Evolutionary conservation across 495 filamentous ascomycete genomes (phyloP).

Genomic region (Trichodelitschia bisporula): DNA sequence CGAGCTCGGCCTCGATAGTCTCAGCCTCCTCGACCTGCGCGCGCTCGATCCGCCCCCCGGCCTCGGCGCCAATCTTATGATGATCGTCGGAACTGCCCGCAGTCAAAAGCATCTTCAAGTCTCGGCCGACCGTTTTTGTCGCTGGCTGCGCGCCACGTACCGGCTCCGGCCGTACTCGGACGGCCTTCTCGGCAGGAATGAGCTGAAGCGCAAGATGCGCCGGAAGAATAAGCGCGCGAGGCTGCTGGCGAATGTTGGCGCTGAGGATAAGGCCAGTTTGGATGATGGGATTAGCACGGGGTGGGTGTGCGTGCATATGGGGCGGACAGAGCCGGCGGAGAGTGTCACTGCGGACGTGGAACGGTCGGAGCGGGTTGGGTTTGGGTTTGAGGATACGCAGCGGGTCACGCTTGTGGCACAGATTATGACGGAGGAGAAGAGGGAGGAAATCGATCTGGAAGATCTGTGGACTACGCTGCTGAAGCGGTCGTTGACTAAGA

Average conservation of each 20-base stretch:
- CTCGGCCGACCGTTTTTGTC: slow-evolving; percentile 65
- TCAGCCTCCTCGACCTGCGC: slow-evolving; percentile 60
- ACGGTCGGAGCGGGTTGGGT: no score
- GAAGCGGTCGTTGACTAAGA: slow-evolving; percentile 10
- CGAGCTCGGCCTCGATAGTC: slow-evolving; percentile 58
- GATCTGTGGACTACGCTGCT: slow-evolving; percentile 41
- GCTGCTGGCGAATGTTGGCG: slow-evolving; percentile 31
- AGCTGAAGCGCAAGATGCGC: slow-evolving; percentile 67
- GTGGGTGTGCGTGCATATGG: slow-evolving; percentile 88
- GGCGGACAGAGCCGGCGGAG: slow-evolving; percentile 30
- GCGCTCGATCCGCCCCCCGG: slow-evolving; percentile 64
- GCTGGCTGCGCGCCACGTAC: slow-evolving; percentile 55
- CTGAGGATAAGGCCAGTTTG: slow-evolving; percentile 15
- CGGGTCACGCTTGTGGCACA: slow-evolving; percentile 58
- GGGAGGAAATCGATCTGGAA: slow-evolving; percentile 65
- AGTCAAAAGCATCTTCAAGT: slow-evolving; percentile 86
- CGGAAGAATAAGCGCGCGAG: slow-evolving; percentile 57
- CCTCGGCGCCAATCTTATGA: slow-evolving; percentile 65
- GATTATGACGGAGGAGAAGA: slow-evolving; percentile 67
- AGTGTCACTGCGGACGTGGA: slow-evolving; percentile 21
- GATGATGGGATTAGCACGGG: slow-evolving; percentile 74
- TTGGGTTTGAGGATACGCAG: slow-evolving; percentile 45
- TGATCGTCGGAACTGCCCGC: slow-evolving; percentile 82
- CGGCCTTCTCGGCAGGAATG: slow-evolving; percentile 68
- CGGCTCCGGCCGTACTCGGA: slow-evolving; percentile 56